These are phyloP conservation scores for Mycena polygramma DNA, from an alignment of 768 basidiomycete genomes.

Conservation along the genomic window DNA sequence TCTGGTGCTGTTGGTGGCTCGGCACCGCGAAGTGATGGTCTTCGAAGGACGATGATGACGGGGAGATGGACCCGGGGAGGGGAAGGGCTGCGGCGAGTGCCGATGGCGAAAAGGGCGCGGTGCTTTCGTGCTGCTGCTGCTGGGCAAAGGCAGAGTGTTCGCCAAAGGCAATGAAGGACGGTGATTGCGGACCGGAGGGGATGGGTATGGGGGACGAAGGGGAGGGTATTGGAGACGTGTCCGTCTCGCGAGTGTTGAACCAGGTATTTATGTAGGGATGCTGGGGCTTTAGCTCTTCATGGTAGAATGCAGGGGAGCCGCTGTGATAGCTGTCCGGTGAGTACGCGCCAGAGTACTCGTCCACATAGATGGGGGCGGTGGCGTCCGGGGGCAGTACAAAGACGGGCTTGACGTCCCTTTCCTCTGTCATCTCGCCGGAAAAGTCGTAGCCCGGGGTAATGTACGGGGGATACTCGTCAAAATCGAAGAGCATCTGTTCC, in stretches of 20 bases:
- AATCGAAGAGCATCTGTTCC: constrained; percentile 58
- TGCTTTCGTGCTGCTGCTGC: constrained; percentile 26
- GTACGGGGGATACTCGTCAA: constrained; percentile 56
- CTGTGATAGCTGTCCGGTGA: constrained; percentile 49
- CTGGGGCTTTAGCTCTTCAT: constrained; percentile 28
- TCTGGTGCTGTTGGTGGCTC: constrained; percentile 56
- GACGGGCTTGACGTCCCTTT: constrained; percentile 61
- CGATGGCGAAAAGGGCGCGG: constrained; percentile 66
- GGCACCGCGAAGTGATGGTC: constrained; percentile 48
- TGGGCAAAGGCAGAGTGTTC: constrained; percentile 62
- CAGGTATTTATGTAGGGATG: constrained; percentile 30
- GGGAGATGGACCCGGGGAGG: constrained; percentile 72
- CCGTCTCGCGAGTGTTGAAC: constrained; percentile 20
- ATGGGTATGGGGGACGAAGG: constrained; percentile 75
- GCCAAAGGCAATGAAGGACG: constrained; percentile 64
- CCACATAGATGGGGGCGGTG: constrained; percentile 10
- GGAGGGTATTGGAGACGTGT: constrained; percentile 26
- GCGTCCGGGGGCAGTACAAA: constrained; percentile 1
- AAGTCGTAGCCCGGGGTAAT: constrained; percentile 23
- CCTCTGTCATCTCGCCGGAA: constrained; percentile 33
- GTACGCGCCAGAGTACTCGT: constrained; percentile 26
- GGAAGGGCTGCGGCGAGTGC: constrained; percentile 72
- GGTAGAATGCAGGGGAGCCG: constrained; percentile 29
- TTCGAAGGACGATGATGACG: constrained; percentile 66
- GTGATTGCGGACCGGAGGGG: constrained; percentile 59